Base-by-base conservation (phyloP, 495 filamentous ascomycete species). In the Peziza echinospora region DNA sequence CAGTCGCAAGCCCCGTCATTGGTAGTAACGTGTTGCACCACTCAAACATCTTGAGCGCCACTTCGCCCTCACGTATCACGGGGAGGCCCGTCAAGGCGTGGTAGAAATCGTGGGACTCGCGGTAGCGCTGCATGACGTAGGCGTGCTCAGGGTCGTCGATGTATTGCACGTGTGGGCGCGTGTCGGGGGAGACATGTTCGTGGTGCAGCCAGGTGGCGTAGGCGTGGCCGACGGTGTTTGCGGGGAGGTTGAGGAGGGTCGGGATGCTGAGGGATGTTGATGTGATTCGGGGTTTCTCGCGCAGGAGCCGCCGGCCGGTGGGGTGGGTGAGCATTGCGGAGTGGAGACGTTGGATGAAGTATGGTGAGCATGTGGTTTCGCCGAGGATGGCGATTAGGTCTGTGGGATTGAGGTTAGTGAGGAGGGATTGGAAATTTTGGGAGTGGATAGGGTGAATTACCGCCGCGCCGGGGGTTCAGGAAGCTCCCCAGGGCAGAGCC, bases 61-160 rank as follows among this genome's bases (percentile, higher is more conserved):
- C 67, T 65, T 96, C 91, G 17, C 91, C 89, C 64, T 97, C 91
- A 2, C 82, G 69, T 42, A 94, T 77, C n/a, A 84, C 72, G 0
- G 91, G 89, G 25, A 97, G 66, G 0, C 89, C 89, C 10, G 85
- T 93, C 26, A 97, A 66, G 0, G 91, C 89, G 63, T 97, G 89
- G 67, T 92, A 96, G 69, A 97, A 96, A 59, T 97, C 89, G 62
- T 97, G 89, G 55, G 81, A 89, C 63, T 97, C 91, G 42, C 89
- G 76, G 63, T 97, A 97, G 24, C 89, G 76, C 71, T 96, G 89
- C 83, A 97, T 93, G 3, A 96, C 89, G 62, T 96, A 97, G 17
- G 89, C 89, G 60, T 83, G 92, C 60, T 96, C 89, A 45, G 76
- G 76, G 58, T 93, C 79, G 60, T 94, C 87, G 46, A 97, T 84